Evolutionary conservation across 2,329 filamentous ascomycete genomes (phyloP).

Genomic region (Didymella sp.): DNA sequence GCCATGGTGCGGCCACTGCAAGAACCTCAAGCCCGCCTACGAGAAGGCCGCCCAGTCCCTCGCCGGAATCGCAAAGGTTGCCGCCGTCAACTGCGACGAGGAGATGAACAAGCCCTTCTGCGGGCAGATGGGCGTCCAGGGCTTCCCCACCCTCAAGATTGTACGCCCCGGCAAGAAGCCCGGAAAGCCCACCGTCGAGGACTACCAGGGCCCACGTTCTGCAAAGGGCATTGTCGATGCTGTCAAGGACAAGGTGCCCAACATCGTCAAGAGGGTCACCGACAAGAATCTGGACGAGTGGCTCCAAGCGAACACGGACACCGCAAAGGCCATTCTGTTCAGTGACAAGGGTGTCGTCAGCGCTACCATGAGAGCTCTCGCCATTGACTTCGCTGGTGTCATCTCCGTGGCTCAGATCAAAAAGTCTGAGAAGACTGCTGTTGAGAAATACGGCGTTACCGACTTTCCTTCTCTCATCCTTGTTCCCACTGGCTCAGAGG

Average conservation of each 20-base stretch:
- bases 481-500: conserved; percentile 72
- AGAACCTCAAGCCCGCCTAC: conserved; percentile 93
- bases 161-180: conserved; percentile 83
- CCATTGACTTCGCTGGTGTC: conserved; percentile 86
- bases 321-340: conserved; percentile 87
- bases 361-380: conserved; percentile 79
- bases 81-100: conserved; percentile 93
- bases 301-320: conserved; percentile 69
- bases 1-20: conserved; percentile 96
- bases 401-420: conserved; percentile 83
- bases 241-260: conserved; percentile 86
- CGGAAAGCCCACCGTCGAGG: conserved; percentile 81
- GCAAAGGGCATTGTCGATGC: conserved; percentile 89
- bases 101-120: conserved; percentile 91
- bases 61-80: conserved; percentile 91
- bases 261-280: conserved; percentile 81
- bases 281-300: conserved; percentile 82
- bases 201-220: conserved; percentile 83
- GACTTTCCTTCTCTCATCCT: conserved; percentile 84
- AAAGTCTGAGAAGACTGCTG: conserved; percentile 75
- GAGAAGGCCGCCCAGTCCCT: conserved; percentile 92
- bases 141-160: conserved; percentile 96
- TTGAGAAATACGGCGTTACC: conserved; percentile 76
- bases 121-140: conserved; percentile 82
- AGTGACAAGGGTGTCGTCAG: conserved; percentile 91